These are phyloP conservation scores for Bimuria novae-zelandiae DNA, from an alignment of 2,329 filamentous ascomycete species.

Conservation along the genomic window DNA sequence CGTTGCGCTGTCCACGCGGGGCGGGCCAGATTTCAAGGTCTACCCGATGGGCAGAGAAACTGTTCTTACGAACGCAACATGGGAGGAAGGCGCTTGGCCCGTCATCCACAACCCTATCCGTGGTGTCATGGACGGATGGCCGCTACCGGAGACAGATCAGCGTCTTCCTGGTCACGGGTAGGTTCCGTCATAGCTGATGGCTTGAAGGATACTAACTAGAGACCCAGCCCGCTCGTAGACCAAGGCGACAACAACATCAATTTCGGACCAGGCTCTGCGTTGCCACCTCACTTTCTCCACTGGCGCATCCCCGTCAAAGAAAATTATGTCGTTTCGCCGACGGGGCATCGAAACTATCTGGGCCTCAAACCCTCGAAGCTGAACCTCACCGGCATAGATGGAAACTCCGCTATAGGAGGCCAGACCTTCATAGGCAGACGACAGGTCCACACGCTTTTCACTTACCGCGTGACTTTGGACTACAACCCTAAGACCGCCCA, in stretches of 20 bases:
- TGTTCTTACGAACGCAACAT: slow-evolving; percentile 32
- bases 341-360: slow-evolving; percentile 51
- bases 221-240: not conserved
- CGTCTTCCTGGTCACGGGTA: slow-evolving; percentile 47
- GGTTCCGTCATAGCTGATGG: not conserved
- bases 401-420: slow-evolving; percentile 50
- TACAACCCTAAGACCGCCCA: slow-evolving; percentile 47
- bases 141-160: slow-evolving; percentile 43
- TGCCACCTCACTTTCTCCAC: slow-evolving; percentile 59
- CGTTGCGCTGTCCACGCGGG: slow-evolving; percentile 31
- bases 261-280: slow-evolving; percentile 50
- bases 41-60: slow-evolving; percentile 39
- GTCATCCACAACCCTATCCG: slow-evolving; percentile 46
- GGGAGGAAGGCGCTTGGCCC: slow-evolving; percentile 50
- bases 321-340: slow-evolving; percentile 56
- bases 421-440: slow-evolving; percentile 58
- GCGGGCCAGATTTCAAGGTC: slow-evolving; percentile 28
- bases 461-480: slow-evolving; percentile 53
- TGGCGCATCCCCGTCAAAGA: slow-evolving; percentile 56
- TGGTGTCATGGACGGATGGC: slow-evolving; percentile 52
- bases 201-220: not conserved
- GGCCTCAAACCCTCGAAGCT: slow-evolving; percentile 54
- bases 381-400: slow-evolving; percentile 60
- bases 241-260: slow-evolving; percentile 33
- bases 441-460: slow-evolving; percentile 61